phyloP scores from a whole-genome alignment of 2,329 filamentous ascomycete species.

The Aspergillus calidoustus region DNA sequence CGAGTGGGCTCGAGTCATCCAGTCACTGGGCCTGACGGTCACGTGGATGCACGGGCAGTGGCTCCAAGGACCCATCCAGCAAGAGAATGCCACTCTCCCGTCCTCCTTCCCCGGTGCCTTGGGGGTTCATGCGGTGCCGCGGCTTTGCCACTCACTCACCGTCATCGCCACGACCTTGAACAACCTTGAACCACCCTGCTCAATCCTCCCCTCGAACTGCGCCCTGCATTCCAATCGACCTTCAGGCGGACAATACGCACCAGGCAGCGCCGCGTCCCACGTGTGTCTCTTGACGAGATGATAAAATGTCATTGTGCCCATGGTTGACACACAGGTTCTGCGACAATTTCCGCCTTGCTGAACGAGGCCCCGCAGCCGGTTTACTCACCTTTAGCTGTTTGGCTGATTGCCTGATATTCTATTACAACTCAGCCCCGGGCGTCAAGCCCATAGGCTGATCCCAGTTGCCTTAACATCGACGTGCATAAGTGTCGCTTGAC shows the following conservation, averaged over 20 bases:
- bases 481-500: constrained; percentile 40
- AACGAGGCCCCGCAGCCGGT: constrained; percentile 10
- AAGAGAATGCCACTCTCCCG: constrained; percentile 10
- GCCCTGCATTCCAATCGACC: constrained; percentile 19
- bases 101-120: constrained; percentile 8
- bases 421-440: constrained; percentile 28
- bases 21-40: neutral
- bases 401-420: constrained; percentile 6
- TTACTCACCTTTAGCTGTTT: constrained; percentile 16
- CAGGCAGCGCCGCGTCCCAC: neutral
- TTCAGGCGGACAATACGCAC: constrained; percentile 3
- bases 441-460: constrained; percentile 30
- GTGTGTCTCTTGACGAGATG: constrained; percentile 8
- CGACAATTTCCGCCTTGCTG: constrained; percentile 16
- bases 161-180: constrained; percentile 17
- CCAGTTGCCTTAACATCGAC: constrained; percentile 31
- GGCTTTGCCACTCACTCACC: constrained; percentile 25
- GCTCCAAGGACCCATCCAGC: neutral
- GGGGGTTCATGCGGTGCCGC: constrained; percentile 3
- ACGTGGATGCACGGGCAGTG: neutral
- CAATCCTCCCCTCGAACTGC: constrained; percentile 7
- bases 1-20: neutral
- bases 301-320: constrained; percentile 15
- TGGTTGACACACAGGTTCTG: constrained; percentile 16
- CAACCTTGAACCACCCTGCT: neutral